A percentile compares a stretch with the other conserved stretches of the same genome.
These are phyloP conservation scores for Anthoceros angustus DNA, from an alignment of 225 moss, liverwort and hornwort genomes.

Conservation along the genomic window DNA sequence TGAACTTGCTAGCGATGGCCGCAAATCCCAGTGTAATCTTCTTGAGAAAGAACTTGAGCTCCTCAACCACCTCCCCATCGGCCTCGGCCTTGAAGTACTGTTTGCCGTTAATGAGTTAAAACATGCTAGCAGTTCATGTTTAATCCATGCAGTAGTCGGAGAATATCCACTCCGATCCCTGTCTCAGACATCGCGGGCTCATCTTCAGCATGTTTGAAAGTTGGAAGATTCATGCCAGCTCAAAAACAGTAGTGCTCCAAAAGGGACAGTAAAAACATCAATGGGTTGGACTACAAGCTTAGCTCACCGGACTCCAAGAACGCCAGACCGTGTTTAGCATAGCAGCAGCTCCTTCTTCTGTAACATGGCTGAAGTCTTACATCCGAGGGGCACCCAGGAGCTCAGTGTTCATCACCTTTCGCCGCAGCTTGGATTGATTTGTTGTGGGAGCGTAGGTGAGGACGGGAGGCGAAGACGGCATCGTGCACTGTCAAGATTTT, in stretches of 20 bases:
- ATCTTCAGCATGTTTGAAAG: background rate
- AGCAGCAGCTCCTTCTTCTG: background rate
- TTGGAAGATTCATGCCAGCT: background rate
- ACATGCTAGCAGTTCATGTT: slow-evolving; percentile 3
- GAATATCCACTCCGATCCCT: background rate
- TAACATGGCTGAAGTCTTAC: background rate
- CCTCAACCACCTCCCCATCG: background rate
- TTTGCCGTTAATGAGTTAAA: background rate
- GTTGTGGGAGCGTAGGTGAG: background rate
- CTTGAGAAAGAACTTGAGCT: background rate
- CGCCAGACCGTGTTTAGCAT: background rate
- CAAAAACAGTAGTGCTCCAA: no score
- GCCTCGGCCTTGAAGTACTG: background rate
- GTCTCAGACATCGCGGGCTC: background rate
- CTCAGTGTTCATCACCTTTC: background rate
- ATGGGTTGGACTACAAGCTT: background rate
- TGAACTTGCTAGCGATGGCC: background rate
- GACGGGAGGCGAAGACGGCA: background rate
- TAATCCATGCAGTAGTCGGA: background rate
- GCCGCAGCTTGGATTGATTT: background rate
- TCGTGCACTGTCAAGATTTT: background rate
- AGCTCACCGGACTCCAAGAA: background rate
- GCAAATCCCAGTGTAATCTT: background rate
- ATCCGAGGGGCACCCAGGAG: background rate
- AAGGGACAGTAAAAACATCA: background rate